These are phyloP conservation scores for Meyerozyma elateridarum DNA, from an alignment of 1,139 yeast genomes.

Conservation along the genomic window DNA sequence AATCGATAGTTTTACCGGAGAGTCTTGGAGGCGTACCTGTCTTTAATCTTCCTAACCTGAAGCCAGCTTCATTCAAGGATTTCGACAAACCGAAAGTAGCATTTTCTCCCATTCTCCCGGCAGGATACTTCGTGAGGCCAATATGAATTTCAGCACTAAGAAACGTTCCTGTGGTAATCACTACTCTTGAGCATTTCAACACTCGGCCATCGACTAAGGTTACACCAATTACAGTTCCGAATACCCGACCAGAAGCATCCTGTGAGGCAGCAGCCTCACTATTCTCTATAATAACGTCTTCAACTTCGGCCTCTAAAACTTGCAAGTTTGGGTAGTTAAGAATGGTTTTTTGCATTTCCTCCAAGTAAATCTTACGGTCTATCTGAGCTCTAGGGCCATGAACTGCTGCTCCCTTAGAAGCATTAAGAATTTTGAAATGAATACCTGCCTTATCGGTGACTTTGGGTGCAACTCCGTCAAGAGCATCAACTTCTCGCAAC, in stretches of 20 bases:
- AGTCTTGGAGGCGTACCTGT: constrained; percentile 97
- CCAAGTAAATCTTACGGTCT: constrained; percentile 73
- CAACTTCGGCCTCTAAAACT: constrained; percentile 71
- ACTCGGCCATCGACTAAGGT: constrained; percentile 64
- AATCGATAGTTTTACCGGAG: constrained; percentile 67
- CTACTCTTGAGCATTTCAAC: constrained; percentile 60
- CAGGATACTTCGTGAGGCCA: constrained; percentile 73
- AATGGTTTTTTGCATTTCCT: constrained; percentile 74
- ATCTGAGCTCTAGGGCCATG: constrained; percentile 99
- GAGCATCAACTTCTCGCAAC: constrained; percentile 88
- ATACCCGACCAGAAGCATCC: constrained; percentile 32
- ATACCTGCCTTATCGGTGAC: constrained; percentile 91
- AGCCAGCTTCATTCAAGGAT: constrained; percentile 73
- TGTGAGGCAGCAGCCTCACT: constrained; percentile 6
- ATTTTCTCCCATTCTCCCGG: constrained; percentile 90
- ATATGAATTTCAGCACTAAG: constrained; percentile 92
- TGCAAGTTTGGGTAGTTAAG: constrained; percentile 53
- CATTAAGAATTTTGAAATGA: constrained; percentile 81
- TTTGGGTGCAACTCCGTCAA: constrained; percentile 85
- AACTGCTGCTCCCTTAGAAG: constrained; percentile 92
- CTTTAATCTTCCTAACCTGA: constrained; percentile 81
- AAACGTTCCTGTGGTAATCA: constrained; percentile 94
- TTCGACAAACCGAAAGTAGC: constrained; percentile 87
- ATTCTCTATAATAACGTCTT: constrained; percentile 62
- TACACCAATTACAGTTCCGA: constrained; percentile 60